Base-by-base conservation (phyloP, 78 protist species). In the Polysphondylium violaceum region DNA sequence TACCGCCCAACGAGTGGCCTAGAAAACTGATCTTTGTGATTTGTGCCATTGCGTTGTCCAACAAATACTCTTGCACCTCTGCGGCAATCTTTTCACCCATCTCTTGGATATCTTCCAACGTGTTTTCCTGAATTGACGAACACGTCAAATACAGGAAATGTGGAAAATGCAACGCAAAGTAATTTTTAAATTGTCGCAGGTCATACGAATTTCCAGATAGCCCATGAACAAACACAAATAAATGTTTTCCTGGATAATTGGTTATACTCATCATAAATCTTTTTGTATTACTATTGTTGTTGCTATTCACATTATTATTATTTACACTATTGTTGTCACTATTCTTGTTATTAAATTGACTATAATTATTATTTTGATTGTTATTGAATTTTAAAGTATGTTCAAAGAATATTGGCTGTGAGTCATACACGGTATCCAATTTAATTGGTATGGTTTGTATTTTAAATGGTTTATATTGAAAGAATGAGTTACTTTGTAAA, bases 1-100 rank as follows among this genome's bases (percentile, higher is more conserved):
- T 43, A 65, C 95, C 95, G 29, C 95, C 95, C 55, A 93, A 41
- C 31, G 95, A 93, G 69, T 93, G 95, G 31, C 95, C 86, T 41
- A 93, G 27, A 68, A 93, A 93, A 47, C 87, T 74, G 38, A 83
- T 83, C 29, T 71, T 83, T 14, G 64, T 58, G 6, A 83, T 83
- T n/a, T 64, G 7, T 51, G 40, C 51, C n/a, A 64, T 35, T 23
- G 38, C 0, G 35, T 90, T 83, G 5, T 75, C 94, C 19, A 35
- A 55, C 23, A 79, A 25, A 47, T 38, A 91, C 23, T 35, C 68
- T 21, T 27, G 11, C 3, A 90, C 68, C 51, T 90, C 94, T 38
- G 38, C 56, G 33, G 94, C 94, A 19, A 90, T 76, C 89, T 72
- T 77, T 44, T 65, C 73, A 6, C 94, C 94, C 67, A 90, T 23